Evolutionary conservation across 768 basidiomycete genomes (phyloP).

Genomic region (Phlebiopsis gigantea): DNA sequence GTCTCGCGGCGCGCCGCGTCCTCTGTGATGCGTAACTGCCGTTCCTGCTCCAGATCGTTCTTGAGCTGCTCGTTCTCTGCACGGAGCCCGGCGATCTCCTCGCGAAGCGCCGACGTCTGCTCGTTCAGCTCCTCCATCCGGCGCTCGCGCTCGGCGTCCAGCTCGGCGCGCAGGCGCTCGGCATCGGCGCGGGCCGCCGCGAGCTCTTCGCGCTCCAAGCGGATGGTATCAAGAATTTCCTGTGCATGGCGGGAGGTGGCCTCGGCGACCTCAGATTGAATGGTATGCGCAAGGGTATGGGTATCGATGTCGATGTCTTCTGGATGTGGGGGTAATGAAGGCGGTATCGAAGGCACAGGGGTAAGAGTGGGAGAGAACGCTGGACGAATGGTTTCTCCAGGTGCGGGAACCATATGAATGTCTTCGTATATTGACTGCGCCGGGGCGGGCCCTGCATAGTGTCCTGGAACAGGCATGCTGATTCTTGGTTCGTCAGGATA

Average conservation of each 20-base stretch:
- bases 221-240: conserved; percentile 55
- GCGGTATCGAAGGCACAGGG: neutral
- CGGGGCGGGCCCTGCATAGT: conserved; percentile 1
- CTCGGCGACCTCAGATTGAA: conserved; percentile 41
- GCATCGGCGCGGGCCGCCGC: conserved; percentile 52
- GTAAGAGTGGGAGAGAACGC: neutral
- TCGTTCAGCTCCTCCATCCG: conserved; percentile 39
- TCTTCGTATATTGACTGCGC: neutral
- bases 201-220: conserved; percentile 55
- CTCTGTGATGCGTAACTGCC: conserved; percentile 48
- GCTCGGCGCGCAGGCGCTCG: conserved; percentile 41
- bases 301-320: conserved; percentile 9
- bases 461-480: neutral
- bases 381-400: neutral
- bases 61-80: conserved; percentile 41
- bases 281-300: conserved; percentile 30
- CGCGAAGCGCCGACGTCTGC: conserved; percentile 56
- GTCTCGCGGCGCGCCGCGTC: conserved; percentile 59
- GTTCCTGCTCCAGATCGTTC: conserved; percentile 41
- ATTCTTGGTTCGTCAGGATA: neutral
- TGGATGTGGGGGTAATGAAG: neutral
- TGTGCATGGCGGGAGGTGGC: conserved; percentile 51
- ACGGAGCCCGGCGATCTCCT: conserved; percentile 52
- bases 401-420: conserved; percentile 1
- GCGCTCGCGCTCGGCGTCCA: conserved; percentile 43